phyloP scores from a whole-genome alignment of 2,329 filamentous ascomycete species.

The Pseudocercospora fijiensis region DNA sequence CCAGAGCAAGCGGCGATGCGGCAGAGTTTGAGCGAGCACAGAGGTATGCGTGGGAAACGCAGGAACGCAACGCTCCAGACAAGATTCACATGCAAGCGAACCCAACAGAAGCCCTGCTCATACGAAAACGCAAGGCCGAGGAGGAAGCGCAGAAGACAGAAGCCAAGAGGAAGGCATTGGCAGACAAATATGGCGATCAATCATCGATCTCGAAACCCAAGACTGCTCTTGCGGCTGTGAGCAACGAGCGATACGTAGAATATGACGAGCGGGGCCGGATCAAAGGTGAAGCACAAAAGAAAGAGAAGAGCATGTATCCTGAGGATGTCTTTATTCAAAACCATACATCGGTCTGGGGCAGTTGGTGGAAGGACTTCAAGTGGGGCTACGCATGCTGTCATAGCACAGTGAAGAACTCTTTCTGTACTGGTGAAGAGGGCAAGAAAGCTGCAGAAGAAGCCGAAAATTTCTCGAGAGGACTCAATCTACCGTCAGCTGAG shows the following conservation, averaged over 20 bases:
- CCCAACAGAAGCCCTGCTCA: slow-evolving; percentile 85
- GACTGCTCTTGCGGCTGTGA: slow-evolving; percentile 52
- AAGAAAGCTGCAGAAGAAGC: slow-evolving; percentile 77
- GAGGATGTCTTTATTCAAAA: slow-evolving; percentile 90
- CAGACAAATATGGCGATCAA: slow-evolving; percentile 78
- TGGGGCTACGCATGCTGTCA: slow-evolving; percentile 98
- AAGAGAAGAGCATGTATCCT: slow-evolving; percentile 83
- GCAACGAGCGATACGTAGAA: slow-evolving; percentile 86
- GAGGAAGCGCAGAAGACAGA: slow-evolving; percentile 69
- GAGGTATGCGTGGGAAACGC: slow-evolving; percentile 89
- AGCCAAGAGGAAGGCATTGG: slow-evolving; percentile 66
- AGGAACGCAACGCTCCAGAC: slow-evolving; percentile 76
- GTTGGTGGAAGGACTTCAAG: slow-evolving; percentile 93
- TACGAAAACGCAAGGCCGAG: slow-evolving; percentile 74
- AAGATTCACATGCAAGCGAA: slow-evolving; percentile 92
- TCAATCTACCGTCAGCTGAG: slow-evolving; percentile 40
- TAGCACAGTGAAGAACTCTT: slow-evolving; percentile 91
- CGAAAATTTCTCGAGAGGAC: slow-evolving; percentile 57
- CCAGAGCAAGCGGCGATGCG: slow-evolving; percentile 84
- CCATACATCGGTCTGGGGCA: slow-evolving; percentile 89
- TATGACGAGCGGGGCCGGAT: slow-evolving; percentile 88
- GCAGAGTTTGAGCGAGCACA: slow-evolving; percentile 89
- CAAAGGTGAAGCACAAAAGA: slow-evolving; percentile 77
- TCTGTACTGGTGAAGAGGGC: slow-evolving; percentile 91
- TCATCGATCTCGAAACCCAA: slow-evolving; percentile 61